A percentile compares a stretch with the other conserved stretches of the same genome.
Conservation (phyloP, 257 asterid species). For the Henckelia pumila region DNA sequence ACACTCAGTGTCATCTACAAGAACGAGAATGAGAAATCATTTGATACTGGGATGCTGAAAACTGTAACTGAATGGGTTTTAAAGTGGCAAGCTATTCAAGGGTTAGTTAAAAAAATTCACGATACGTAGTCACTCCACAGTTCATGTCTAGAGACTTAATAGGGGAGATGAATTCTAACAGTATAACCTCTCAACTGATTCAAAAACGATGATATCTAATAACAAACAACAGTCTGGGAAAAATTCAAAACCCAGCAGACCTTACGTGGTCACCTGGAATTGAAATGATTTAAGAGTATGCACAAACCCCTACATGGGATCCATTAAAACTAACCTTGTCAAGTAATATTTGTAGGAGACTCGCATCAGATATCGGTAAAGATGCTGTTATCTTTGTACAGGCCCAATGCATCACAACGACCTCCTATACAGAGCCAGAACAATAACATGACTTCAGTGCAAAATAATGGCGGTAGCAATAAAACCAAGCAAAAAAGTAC, state of each 20-base stretch:
- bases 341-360: slow-evolving; percentile 71
- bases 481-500: slow-evolving; percentile 15
- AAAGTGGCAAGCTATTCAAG: background rate
- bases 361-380: slow-evolving; percentile 64
- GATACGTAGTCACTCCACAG: background rate
- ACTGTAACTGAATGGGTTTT: background rate
- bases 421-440: slow-evolving; percentile 58
- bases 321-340: slow-evolving; percentile 61
- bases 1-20: background rate
- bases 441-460: slow-evolving; percentile 17
- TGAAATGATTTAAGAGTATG: background rate
- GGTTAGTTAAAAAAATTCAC: background rate
- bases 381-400: slow-evolving; percentile 81
- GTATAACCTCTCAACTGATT: background rate
- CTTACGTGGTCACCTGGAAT: background rate
- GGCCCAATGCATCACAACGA: slow-evolving; percentile 95
- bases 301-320: background rate
- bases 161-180: background rate
- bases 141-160: background rate
- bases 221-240: background rate
- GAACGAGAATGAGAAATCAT: background rate
- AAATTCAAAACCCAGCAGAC: background rate
- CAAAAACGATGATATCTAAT: background rate
- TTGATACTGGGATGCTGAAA: background rate
- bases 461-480: slow-evolving; percentile 15